Conservation (phyloP, 2,329 filamentous ascomycete genomes). For the Thelonectria discophora region DNA sequence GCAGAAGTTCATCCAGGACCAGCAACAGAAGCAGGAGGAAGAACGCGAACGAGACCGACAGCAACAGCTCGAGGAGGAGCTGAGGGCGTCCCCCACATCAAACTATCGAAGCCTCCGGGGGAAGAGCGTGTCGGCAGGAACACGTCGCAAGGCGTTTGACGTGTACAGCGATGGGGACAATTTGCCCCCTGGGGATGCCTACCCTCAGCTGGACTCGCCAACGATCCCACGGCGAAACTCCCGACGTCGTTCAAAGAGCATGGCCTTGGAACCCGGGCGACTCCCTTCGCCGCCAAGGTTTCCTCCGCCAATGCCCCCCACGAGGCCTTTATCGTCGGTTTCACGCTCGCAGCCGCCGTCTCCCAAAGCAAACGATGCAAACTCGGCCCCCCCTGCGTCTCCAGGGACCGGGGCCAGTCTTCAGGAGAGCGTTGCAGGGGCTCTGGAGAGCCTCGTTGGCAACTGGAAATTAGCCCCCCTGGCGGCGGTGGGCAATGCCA, state of each 20-base stretch:
- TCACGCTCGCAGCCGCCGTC: neutral
- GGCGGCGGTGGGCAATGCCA: slow-evolving; percentile 27
- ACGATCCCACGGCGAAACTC: slow-evolving; percentile 20
- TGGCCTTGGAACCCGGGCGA: slow-evolving; percentile 27
- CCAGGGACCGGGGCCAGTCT: slow-evolving; percentile 19
- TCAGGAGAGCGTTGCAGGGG: slow-evolving; percentile 32
- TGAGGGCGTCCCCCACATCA: slow-evolving; percentile 39
- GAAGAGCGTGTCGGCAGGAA: slow-evolving; percentile 47
- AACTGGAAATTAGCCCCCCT: slow-evolving; percentile 30
- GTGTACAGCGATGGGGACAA: slow-evolving; percentile 37
- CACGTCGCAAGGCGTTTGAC: slow-evolving; percentile 41
- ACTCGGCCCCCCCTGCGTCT: neutral
- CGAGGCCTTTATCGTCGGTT: slow-evolving; percentile 13
- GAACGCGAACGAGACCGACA: slow-evolving; percentile 19
- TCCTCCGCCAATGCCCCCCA: neutral
- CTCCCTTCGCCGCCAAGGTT: slow-evolving; percentile 22
- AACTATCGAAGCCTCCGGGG: slow-evolving; percentile 47
- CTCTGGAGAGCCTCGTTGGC: slow-evolving; percentile 23
- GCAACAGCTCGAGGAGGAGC: slow-evolving; percentile 24
- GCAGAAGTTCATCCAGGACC: slow-evolving; percentile 26
- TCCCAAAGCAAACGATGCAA: neutral
- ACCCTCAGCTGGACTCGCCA: slow-evolving; percentile 39
- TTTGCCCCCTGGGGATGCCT: slow-evolving; percentile 33
- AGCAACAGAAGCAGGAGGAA: slow-evolving; percentile 24
- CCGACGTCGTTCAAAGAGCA: slow-evolving; percentile 42